phyloP scores from a whole-genome alignment of 2,329 filamentous ascomycete species.

The Cladobotryum mycophilum region DNA sequence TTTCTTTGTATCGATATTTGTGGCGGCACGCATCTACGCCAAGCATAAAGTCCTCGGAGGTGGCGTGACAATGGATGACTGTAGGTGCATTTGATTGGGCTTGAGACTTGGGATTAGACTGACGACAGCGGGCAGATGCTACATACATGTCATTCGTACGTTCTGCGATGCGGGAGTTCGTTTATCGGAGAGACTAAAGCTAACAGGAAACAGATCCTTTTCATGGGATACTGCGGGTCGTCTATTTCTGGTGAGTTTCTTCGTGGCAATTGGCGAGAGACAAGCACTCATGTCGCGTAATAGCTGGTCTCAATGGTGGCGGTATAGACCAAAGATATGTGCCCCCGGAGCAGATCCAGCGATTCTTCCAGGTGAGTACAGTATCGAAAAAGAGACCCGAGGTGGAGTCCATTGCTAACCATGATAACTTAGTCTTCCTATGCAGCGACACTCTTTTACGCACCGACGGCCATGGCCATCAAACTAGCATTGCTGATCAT shows the following conservation, averaged over 20 bases:
- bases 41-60: constrained; percentile 17
- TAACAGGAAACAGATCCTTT: constrained; percentile 17
- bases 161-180: not conserved
- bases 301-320: constrained; percentile 27
- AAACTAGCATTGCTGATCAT: constrained; percentile 39
- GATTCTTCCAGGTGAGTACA: constrained; percentile 29
- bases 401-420: not conserved
- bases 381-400: no score
- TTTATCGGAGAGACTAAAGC: not conserved
- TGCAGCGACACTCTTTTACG: constrained; percentile 38
- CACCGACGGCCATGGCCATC: constrained; percentile 37
- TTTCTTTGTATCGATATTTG: constrained; percentile 19
- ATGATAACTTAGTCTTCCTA: constrained; percentile 30
- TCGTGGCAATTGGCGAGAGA: not conserved
- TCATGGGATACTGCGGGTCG: constrained; percentile 23
- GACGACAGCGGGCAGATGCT: constrained; percentile 11
- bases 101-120: not conserved
- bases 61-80: constrained; percentile 20
- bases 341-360: constrained; percentile 19
- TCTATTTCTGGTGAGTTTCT: constrained; percentile 18
- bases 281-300: not conserved
- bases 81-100: constrained; percentile 15
- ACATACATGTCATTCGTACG: constrained; percentile 17
- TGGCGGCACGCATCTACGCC: constrained; percentile 20
- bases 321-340: constrained; percentile 31